A percentile compares a stretch with the other conserved stretches of the same genome.
phyloP scores from a whole-genome alignment of 768 basidiomycete species.

The Trametopsis cervina region DNA sequence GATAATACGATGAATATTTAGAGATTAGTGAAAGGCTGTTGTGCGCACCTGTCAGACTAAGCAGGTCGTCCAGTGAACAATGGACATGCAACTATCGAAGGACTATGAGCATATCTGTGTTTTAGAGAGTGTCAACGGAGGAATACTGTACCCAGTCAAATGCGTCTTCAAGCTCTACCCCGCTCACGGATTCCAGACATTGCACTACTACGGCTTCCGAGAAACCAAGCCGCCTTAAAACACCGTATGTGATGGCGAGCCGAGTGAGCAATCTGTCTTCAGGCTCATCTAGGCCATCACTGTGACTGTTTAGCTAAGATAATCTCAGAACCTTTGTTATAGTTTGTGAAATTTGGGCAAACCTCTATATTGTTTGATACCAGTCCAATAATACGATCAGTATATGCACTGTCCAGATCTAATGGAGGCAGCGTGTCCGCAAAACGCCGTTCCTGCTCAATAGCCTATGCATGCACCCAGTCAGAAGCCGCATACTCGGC shows the following conservation, averaged over 20 bases:
- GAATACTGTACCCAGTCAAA: constrained; percentile 88
- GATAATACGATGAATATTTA: no score
- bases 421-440: constrained; percentile 56
- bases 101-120: background rate
- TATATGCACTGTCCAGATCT: constrained; percentile 52
- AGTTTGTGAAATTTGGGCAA: background rate
- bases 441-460: constrained; percentile 76
- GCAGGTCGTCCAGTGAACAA: constrained; percentile 48
- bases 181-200: constrained; percentile 58
- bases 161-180: constrained; percentile 80
- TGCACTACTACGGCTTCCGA: constrained; percentile 58
- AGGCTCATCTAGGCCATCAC: constrained; percentile 38
- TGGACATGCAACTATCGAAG: constrained; percentile 52
- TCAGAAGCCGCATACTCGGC: background rate
- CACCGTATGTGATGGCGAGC: constrained; percentile 76
- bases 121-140: background rate
- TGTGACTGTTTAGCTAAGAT: constrained; percentile 16
- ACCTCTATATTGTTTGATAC: constrained; percentile 30
- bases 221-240: constrained; percentile 74
- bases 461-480: constrained; percentile 39
- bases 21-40: no score
- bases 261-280: constrained; percentile 68
- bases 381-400: constrained; percentile 54
- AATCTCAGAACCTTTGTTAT: background rate
- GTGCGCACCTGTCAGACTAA: background rate